Conservation (phyloP, 352 stramenopile genomes). For the Phytopythium helicoides region DNA sequence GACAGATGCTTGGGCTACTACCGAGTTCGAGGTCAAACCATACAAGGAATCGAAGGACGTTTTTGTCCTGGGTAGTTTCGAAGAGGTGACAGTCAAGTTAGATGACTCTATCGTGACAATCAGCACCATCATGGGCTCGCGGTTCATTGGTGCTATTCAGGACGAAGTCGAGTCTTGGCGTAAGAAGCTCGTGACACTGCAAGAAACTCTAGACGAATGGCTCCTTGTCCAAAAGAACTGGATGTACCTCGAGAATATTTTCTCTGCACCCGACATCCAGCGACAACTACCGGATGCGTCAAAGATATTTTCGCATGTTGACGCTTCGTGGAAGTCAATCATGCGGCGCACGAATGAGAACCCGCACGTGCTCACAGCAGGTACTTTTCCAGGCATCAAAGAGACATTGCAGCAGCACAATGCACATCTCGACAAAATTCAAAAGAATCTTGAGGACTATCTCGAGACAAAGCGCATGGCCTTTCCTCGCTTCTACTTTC, state of each 20-base stretch:
- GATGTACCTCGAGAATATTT: conserved; percentile 89
- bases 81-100: conserved; percentile 89
- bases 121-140: conserved; percentile 90
- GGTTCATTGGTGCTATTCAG: conserved; percentile 90
- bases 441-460: conserved; percentile 92
- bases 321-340: conserved; percentile 90
- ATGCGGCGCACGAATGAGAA: conserved; percentile 89
- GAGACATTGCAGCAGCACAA: conserved; percentile 86
- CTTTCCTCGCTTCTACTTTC: conserved; percentile 94
- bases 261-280: conserved; percentile 89
- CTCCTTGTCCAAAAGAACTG: conserved; percentile 87
- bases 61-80: conserved; percentile 90
- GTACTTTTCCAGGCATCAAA: conserved; percentile 75
- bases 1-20: conserved; percentile 83
- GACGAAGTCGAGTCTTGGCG: conserved; percentile 89
- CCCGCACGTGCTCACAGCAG: conserved; percentile 82
- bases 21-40: conserved; percentile 90
- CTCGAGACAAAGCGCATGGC: conserved; percentile 92
- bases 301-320: conserved; percentile 90
- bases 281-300: conserved; percentile 87
- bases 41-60: conserved; percentile 95
- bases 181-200: conserved; percentile 76
- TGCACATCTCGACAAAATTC: conserved; percentile 85
- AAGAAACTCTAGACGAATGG: conserved; percentile 89
- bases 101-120: conserved; percentile 94